Percentiles rank a stretch among this genome's conserved stretches.
Conservation (phyloP, 129 eudicot genomes). For the Gnaphalium uliginosum region DNA sequence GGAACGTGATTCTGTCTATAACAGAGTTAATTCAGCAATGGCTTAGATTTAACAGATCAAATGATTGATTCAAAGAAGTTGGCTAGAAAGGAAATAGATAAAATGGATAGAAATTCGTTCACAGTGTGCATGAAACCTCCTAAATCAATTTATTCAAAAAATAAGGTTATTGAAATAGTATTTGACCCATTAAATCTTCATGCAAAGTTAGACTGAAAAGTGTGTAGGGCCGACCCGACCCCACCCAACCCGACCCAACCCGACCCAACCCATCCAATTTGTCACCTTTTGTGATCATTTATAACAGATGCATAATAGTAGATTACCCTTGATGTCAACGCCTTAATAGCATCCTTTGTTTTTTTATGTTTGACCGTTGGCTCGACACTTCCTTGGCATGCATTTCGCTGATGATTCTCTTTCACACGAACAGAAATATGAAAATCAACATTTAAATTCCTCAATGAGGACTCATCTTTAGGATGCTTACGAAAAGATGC, state of each 20-base stretch:
- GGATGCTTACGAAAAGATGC: constrained; percentile 34
- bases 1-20: neutral
- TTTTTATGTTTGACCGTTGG: constrained; percentile 53
- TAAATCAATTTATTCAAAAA: neutral
- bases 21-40: neutral
- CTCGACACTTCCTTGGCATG: constrained; percentile 45
- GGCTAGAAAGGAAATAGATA: neutral
- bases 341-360: constrained; percentile 54
- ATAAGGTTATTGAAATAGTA: neutral
- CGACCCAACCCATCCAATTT: neutral
- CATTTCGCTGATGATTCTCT: constrained; percentile 29
- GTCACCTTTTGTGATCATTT: neutral
- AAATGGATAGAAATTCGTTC: neutral
- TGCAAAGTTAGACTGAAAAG: no score
- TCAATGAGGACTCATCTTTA: constrained; percentile 23
- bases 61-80: neutral
- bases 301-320: neutral
- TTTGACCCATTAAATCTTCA: no score
- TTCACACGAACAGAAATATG: neutral
- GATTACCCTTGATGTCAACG: constrained; percentile 59
- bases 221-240: no score
- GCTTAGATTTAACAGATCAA: neutral
- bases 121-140: neutral
- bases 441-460: constrained; percentile 3
- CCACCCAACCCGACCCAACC: neutral